Evolutionary conservation across 1,284 basidiomycete species (phyloP).

Genomic region (Leccinum pallidistipes): DNA sequence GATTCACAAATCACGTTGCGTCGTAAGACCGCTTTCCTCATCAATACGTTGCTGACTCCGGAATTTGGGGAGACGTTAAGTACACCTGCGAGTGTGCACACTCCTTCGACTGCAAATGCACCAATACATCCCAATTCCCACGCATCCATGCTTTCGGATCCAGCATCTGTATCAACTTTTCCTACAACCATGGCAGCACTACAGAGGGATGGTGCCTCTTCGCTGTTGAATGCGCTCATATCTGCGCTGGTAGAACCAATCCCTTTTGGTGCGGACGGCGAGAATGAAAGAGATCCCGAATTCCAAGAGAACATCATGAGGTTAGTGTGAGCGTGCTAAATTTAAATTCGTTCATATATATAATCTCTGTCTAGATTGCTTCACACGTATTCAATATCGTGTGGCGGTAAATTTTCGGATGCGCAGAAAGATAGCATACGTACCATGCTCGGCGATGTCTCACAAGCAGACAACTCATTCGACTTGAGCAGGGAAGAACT

Average conservation of each 20-base stretch:
- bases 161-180: conserved; percentile 51
- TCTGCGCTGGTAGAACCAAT: conserved; percentile 50
- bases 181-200: conserved; percentile 50
- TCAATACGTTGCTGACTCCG: conserved; percentile 77
- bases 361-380: conserved; percentile 42
- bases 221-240: conserved; percentile 44
- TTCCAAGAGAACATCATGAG: conserved; percentile 80
- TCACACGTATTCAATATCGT: conserved; percentile 52
- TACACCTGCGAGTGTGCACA: conserved; percentile 22
- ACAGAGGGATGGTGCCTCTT: conserved; percentile 33
- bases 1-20: conserved; percentile 81
- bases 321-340: conserved; percentile 37
- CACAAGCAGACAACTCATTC: conserved; percentile 20
- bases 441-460: conserved; percentile 29
- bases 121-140: conserved; percentile 68
- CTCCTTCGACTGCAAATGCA: conserved; percentile 16
- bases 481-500: conserved; percentile 32
- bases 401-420: conserved; percentile 42
- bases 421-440: conserved; percentile 45
- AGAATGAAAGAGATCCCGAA: conserved; percentile 68
- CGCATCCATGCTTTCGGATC: conserved; percentile 55
- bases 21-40: conserved; percentile 84
- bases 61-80: conserved; percentile 16
- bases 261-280: conserved; percentile 71
- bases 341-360: neutral